phyloP scores from a whole-genome alignment of 1,284 basidiomycete species.

The Malassezia slooffiae region DNA sequence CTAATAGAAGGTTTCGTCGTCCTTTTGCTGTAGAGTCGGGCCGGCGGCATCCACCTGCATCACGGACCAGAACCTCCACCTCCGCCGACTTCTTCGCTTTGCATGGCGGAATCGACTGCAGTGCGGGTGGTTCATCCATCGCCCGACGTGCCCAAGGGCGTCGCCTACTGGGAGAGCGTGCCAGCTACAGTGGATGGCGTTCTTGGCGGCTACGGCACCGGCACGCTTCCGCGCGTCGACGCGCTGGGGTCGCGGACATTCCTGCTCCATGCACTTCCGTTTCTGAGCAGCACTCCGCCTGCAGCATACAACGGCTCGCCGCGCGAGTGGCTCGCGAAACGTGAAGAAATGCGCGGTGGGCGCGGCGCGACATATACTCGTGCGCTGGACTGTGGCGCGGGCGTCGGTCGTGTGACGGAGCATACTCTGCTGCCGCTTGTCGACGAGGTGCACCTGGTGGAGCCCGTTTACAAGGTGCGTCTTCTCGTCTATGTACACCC shows the following conservation, averaged over 20 bases:
- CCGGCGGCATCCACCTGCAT: too few species aligned
- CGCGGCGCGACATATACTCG: slow-evolving; percentile 27
- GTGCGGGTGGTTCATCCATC: slow-evolving; percentile 29
- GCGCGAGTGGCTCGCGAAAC: slow-evolving; percentile 24
- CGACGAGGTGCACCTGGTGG: slow-evolving; percentile 43
- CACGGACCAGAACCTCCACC: neutral
- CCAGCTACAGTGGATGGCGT: slow-evolving; percentile 43
- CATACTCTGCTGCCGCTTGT: slow-evolving; percentile 37
- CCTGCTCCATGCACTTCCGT: slow-evolving; percentile 32
- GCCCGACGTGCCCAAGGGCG: slow-evolving; percentile 38
- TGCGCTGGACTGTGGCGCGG: slow-evolving; percentile 43
- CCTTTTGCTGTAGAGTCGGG: neutral
- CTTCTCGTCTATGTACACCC: too few species aligned
- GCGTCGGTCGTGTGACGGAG: slow-evolving; percentile 41
- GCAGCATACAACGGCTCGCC: slow-evolving; percentile 25
- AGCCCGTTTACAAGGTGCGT: slow-evolving; percentile 42
- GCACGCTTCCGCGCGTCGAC: slow-evolving; percentile 38
- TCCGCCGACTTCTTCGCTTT: neutral
- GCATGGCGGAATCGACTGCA: neutral
- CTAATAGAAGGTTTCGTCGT: too few species aligned
- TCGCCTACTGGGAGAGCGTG: slow-evolving; percentile 42
- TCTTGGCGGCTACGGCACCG: slow-evolving; percentile 39
- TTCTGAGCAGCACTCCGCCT: slow-evolving; percentile 32
- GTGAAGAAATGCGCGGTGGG: slow-evolving; percentile 26
- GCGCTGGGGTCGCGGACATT: slow-evolving; percentile 43